phyloP scores from a whole-genome alignment of 1,284 basidiomycete genomes.

The Ustilago vetiveriae region DNA sequence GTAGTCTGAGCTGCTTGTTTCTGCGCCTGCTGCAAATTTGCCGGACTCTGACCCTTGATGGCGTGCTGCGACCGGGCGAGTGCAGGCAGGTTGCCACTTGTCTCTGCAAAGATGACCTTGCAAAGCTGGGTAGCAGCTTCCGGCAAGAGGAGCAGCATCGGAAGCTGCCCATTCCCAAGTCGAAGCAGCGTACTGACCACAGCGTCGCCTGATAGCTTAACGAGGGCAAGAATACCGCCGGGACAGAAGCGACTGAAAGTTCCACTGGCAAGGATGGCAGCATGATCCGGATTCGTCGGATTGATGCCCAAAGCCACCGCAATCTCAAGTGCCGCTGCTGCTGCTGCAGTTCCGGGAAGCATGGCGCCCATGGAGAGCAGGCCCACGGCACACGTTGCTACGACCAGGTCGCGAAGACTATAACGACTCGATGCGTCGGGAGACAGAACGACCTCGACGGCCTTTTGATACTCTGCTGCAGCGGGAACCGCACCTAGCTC shows the following conservation, averaged over 20 bases:
- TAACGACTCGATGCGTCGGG: slow-evolving; percentile 34
- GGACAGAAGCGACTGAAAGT: slow-evolving; percentile 48
- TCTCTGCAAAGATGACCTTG: slow-evolving; percentile 54
- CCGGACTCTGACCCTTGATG: slow-evolving; percentile 12
- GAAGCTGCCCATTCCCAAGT: slow-evolving; percentile 57
- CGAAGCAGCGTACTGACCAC: slow-evolving; percentile 49
- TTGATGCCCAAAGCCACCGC: slow-evolving; percentile 54
- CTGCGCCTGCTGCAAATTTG: slow-evolving; percentile 58
- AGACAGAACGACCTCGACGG: slow-evolving; percentile 62
- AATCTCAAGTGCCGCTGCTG: slow-evolving; percentile 45
- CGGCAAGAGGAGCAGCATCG: slow-evolving; percentile 57
- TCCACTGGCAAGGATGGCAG: slow-evolving; percentile 42
- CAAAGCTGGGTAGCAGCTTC: slow-evolving; percentile 49
- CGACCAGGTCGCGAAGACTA: slow-evolving; percentile 58
- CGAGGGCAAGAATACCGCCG: slow-evolving; percentile 57
- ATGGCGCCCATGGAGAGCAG: slow-evolving; percentile 57
- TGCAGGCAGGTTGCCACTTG: slow-evolving; percentile 50
- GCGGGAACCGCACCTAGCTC: slow-evolving; percentile 50
- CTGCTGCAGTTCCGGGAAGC: slow-evolving; percentile 49
- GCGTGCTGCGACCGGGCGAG: slow-evolving; percentile 12
- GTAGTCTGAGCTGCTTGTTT: slow-evolving; percentile 69
- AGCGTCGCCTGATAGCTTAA: slow-evolving; percentile 52
- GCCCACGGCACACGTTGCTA: slow-evolving; percentile 57
- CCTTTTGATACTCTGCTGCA: slow-evolving; percentile 68
- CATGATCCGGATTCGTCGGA: slow-evolving; percentile 40